Evolutionary conservation across 208 protist species (phyloP), one percentile per base, ranked within the genome.

Genomic region (Porcisia deanei): DNA sequence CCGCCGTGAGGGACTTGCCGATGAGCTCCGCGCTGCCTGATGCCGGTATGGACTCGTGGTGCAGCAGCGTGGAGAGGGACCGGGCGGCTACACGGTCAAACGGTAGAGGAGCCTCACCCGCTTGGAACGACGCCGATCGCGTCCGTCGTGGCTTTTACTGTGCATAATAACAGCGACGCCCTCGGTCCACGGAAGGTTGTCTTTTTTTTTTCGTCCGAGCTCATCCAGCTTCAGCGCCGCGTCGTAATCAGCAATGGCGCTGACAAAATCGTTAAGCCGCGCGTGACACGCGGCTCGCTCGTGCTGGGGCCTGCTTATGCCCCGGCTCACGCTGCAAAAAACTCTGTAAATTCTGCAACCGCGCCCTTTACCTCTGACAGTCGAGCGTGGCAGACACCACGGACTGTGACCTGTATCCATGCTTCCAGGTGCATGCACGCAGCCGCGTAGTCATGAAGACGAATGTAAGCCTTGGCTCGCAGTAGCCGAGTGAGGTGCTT

Each of bases 191-290:
- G 64, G 71, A 45, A 75, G 45, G 20, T 18, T 37, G 8, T 58
- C 59, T 41, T 75, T 69, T 22, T 22, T 72, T 53, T 39, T 77
- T 14, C 71, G 30, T 30, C 30, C 75, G 18, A 82, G 70, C 73
- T 76, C 49, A 34, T 97, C 91, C 52, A 75, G 39, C 43, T 81
- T 61, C 49, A 97, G 77, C 16, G 92, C 95, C 4, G 77, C 60
- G 41, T 97, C 89, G 80, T 97, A 97, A 75, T 97, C 91, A 18
- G 75, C 72, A 25, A 97, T 93, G 49, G 95, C 91, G 3, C 59
- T 78, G 55, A 53, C 75, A 66, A 94, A 95, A 71, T 97, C 91
- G 14, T 91, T 88, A 18, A 88, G 85, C 9, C 68, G 64, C 47
- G 92, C 95, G 64, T 94, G 85, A 63, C 91, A 95, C 20, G 92